A percentile compares a stretch with the other conserved stretches of the same genome.
phyloP scores from a whole-genome alignment of 2,329 filamentous ascomycete genomes.

The Venturia asperata region DNA sequence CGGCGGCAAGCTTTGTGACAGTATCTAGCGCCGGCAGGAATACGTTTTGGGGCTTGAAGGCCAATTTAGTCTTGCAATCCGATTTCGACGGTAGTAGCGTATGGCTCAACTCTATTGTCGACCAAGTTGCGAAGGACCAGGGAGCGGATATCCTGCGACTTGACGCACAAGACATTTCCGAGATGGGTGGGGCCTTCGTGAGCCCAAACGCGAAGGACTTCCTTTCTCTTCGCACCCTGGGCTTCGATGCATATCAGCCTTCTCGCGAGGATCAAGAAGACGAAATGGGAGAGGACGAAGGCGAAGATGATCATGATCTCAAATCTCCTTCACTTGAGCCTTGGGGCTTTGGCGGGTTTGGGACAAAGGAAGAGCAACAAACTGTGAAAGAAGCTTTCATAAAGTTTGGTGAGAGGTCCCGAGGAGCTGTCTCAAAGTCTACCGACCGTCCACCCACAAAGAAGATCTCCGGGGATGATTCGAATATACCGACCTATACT shows the following conservation, averaged over 20 bases:
- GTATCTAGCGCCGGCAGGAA: neutral
- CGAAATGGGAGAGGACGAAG: constrained; percentile 40
- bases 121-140: constrained; percentile 54
- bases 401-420: neutral
- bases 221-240: constrained; percentile 41
- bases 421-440: constrained; percentile 22
- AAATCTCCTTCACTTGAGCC: too few species aligned
- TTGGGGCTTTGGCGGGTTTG: too few species aligned
- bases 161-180: constrained; percentile 62
- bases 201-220: constrained; percentile 53
- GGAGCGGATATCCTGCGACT: constrained; percentile 61
- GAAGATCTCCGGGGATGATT: neutral
- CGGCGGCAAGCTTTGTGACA: constrained; percentile 3
- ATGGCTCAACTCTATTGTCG: constrained; percentile 55
- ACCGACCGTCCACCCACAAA: neutral
- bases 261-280: constrained; percentile 39
- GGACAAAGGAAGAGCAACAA: neutral
- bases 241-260: constrained; percentile 47
- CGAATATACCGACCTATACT: neutral
- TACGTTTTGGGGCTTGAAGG: constrained; percentile 4
- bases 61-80: constrained; percentile 45
- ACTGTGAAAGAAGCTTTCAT: neutral
- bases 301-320: constrained; percentile 32
- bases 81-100: constrained; percentile 48
- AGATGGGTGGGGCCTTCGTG: constrained; percentile 62